Conservation (phyloP, 495 filamentous ascomycete genomes). For the Pseudevernia furfuracea region DNA sequence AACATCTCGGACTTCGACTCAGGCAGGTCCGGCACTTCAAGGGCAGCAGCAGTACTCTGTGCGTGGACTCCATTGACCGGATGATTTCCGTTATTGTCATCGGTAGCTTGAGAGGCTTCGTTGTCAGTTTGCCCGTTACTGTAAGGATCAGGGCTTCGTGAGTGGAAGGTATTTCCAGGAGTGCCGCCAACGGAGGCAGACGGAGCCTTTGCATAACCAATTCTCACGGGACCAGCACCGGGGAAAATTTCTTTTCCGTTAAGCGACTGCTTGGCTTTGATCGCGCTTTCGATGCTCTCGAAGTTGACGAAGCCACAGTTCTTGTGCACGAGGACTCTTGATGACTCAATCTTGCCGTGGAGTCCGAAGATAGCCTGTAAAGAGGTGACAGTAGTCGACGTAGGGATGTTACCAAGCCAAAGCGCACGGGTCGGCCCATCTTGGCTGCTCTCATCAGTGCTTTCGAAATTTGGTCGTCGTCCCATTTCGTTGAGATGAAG, state of each 20-base stretch:
- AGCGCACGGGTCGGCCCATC: conserved; percentile 88
- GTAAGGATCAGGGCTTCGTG: conserved; percentile 86
- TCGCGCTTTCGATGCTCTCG: conserved; percentile 78
- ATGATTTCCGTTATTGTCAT: conserved; percentile 32
- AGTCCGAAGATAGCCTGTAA: conserved; percentile 85
- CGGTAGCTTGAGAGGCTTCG: conserved; percentile 31
- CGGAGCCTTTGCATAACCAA: conserved; percentile 95
- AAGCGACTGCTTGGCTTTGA: conserved; percentile 73
- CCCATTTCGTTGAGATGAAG: conserved; percentile 65
- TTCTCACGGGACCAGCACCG: conserved; percentile 86
- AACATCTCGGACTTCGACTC: conserved; percentile 77
- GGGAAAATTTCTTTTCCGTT: conserved; percentile 99
- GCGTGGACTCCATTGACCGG: conserved; percentile 36
- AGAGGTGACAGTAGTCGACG: conserved; percentile 90
- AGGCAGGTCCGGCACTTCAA: conserved; percentile 60
- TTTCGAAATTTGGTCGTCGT: conserved; percentile 35
- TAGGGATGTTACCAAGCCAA: conserved; percentile 97
- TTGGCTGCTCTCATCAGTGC: conserved; percentile 62
- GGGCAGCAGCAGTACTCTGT: conserved; percentile 41
- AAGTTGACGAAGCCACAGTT: conserved; percentile 99
- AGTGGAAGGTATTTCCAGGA: conserved; percentile 83
- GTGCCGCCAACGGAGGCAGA: conserved; percentile 70
- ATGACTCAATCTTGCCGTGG: conserved; percentile 86
- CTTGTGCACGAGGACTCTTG: conserved; percentile 93
- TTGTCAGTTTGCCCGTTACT: conserved; percentile 44